phyloP scores from a whole-genome alignment of 179 eudicot species.

The Silene noctiflora region DNA sequence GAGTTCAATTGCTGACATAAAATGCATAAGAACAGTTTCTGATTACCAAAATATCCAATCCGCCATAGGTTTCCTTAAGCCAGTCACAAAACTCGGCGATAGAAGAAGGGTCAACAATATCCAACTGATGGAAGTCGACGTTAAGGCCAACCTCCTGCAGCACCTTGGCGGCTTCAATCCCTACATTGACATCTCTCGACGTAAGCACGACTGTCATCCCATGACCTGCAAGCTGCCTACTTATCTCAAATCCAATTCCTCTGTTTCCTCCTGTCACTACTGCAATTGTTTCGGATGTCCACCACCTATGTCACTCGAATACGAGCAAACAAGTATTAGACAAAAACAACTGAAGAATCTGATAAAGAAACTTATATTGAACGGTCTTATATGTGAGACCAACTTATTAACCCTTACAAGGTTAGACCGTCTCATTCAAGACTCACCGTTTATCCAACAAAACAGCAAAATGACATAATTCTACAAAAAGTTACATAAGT shows the following conservation, averaged over 20 bases:
- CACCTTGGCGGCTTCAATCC: conserved; percentile 82
- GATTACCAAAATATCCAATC: conserved; percentile 73
- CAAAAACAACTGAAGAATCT: too few species aligned
- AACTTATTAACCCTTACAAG: too few species aligned
- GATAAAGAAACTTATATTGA: too few species aligned
- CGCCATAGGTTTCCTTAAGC: conserved; percentile 62
- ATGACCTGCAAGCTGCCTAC: conserved; percentile 66
- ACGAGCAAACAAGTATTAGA: background rate
- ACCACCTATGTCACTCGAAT: conserved; percentile 56
- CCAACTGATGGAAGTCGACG: conserved; percentile 81
- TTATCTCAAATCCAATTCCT: conserved; percentile 95
- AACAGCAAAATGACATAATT: too few species aligned
- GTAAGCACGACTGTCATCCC: conserved; percentile 80
- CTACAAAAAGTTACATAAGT: too few species aligned
- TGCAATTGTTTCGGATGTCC: conserved; percentile 77
- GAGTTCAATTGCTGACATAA: too few species aligned
- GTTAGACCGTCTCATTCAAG: too few species aligned
- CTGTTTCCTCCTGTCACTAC: conserved; percentile 93
- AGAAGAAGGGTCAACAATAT: conserved; percentile 60
- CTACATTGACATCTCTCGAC: conserved; percentile 75
- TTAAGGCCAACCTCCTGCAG: conserved; percentile 74
- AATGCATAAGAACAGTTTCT: too few species aligned
- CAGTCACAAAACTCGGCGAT: conserved; percentile 54
- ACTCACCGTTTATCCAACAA: too few species aligned
- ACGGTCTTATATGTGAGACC: too few species aligned